Evolutionary conservation across 371 early-diverging fungal genomes (phyloP).

Genomic region (Lichtheimia corymbifera): DNA sequence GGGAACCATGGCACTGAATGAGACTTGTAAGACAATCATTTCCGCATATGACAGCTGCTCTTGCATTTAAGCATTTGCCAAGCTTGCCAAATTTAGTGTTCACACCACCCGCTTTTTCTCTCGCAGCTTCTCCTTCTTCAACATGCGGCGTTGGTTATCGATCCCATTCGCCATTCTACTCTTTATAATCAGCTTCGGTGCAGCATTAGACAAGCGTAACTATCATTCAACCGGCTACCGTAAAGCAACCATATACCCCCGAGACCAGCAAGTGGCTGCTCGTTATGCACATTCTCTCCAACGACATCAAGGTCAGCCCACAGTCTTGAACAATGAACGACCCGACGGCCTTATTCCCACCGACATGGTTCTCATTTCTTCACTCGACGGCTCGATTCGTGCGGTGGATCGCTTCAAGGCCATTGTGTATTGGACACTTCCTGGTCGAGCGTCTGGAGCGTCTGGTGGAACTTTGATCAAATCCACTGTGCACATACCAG

Average conservation of each 20-base stretch:
- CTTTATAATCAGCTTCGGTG: too few species aligned
- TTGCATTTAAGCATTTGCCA: too few species aligned
- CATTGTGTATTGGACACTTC: slow-evolving; percentile 41
- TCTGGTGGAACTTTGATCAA: slow-evolving; percentile 30
- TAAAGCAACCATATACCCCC: background rate
- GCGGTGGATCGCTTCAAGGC: slow-evolving; percentile 41
- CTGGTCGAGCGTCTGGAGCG: slow-evolving; percentile 24
- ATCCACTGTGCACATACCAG: slow-evolving; percentile 18
- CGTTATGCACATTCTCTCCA: slow-evolving; percentile 8
- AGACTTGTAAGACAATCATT: too few species aligned
- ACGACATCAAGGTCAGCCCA: slow-evolving; percentile 1
- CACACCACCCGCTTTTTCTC: too few species aligned
- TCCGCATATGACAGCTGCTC: too few species aligned
- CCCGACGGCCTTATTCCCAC: slow-evolving; percentile 18
- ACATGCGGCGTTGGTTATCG: too few species aligned
- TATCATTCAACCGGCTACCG: too few species aligned
- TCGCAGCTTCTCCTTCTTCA: too few species aligned
- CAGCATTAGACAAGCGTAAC: too few species aligned
- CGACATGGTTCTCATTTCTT: slow-evolving; percentile 38
- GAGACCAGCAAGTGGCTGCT: background rate
- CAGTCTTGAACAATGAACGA: background rate
- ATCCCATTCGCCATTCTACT: too few species aligned
- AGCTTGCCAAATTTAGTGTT: too few species aligned
- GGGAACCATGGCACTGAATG: too few species aligned
- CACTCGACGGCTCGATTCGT: slow-evolving; percentile 50